phyloP scores from a whole-genome alignment of 2,329 filamentous ascomycete species.

The Aplosporella prunicola region DNA sequence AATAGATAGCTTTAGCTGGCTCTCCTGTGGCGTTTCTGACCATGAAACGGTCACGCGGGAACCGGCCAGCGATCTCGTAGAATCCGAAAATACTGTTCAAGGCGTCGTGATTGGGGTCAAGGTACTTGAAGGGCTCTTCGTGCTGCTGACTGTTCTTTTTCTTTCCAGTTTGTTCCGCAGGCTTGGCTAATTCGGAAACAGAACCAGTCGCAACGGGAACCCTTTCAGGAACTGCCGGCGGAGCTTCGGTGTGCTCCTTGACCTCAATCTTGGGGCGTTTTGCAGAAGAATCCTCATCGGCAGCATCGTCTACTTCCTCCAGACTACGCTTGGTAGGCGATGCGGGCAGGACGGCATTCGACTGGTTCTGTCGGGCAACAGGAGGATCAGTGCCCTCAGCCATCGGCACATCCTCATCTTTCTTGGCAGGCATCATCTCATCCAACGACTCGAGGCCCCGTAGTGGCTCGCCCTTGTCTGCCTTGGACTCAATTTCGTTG shows the following conservation, averaged over 20 bases:
- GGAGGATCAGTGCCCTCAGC: conserved; percentile 15
- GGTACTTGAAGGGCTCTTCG: conserved; percentile 93
- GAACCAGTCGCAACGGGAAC: neutral
- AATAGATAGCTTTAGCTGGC: conserved; percentile 92
- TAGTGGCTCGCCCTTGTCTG: conserved; percentile 16
- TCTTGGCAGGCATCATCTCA: conserved; percentile 1
- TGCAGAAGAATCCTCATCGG: conserved; percentile 17
- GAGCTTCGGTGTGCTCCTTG: conserved; percentile 1
- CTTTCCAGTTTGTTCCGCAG: conserved; percentile 29
- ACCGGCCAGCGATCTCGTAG: conserved; percentile 73
- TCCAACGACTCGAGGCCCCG: conserved; percentile 25
- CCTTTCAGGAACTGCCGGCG: conserved; percentile 12
- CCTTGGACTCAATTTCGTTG: conserved; percentile 30
- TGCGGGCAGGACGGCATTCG: neutral
- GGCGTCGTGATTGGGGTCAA: conserved; percentile 63
- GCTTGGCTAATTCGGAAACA: conserved; percentile 1
- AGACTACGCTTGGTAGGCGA: conserved; percentile 30
- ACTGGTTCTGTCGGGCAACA: conserved; percentile 16
- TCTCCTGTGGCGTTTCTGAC: conserved; percentile 85
- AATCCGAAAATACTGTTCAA: conserved; percentile 71
- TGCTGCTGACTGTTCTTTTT: conserved; percentile 42
- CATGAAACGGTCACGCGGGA: conserved; percentile 88
- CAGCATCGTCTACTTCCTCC: conserved; percentile 30
- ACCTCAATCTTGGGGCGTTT: conserved; percentile 28
- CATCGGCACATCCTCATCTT: conserved; percentile 3